Evolutionary conservation across 441 rosid species (phyloP), one percentile per base, ranked within the genome.

Genomic region (Isatis lusitanica): DNA sequence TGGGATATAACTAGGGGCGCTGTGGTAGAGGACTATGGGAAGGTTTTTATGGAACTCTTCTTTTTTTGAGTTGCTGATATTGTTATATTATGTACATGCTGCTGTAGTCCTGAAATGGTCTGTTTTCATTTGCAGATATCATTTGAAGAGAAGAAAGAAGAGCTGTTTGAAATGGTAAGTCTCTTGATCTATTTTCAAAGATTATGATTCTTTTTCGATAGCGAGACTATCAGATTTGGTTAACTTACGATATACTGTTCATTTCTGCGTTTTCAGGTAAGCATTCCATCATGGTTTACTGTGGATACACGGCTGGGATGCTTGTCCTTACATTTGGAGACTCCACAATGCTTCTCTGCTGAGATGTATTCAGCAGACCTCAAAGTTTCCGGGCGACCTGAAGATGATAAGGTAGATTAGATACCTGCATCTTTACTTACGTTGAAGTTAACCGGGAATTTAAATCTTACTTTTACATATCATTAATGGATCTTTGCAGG

Each of bases 291-390:
- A 17, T 96, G 99, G 99, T 94, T 90, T 82, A 84, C 92, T 52
- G 97, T 92, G 80, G 99, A 96, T 81, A 87, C 97, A 40, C 87
- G 97, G 83, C 97, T 94, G 78, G 98, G 99, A 74, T 87, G 97
- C 83, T 87, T 96, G 85, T 94, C 98, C 44, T 64, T 94, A 69
- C 98, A 96, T 86, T 85, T 96, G 85, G 99, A 96, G 70, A 89
- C 98, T 6, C 98, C 98, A 6, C 99, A 96, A 73, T 96, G 99
- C 88, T 96, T 96, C 83, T 84, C 97, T 13, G 99, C 98, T 0
- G 99, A 96, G 87, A 92, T 96, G 98, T 96, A 96, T 84, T 89
- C 98, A 38, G 91, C 88, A 57, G 99, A 96, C 82, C 97, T 96
- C 57, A 87, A 81, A 82, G 92, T 96, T 66, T 77, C 87, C 68